Percentiles rank a stretch among this genome's conserved stretches.
Evolutionary conservation across 495 filamentous ascomycete genomes (phyloP).

Genomic region (Penicillium nucicola): DNA sequence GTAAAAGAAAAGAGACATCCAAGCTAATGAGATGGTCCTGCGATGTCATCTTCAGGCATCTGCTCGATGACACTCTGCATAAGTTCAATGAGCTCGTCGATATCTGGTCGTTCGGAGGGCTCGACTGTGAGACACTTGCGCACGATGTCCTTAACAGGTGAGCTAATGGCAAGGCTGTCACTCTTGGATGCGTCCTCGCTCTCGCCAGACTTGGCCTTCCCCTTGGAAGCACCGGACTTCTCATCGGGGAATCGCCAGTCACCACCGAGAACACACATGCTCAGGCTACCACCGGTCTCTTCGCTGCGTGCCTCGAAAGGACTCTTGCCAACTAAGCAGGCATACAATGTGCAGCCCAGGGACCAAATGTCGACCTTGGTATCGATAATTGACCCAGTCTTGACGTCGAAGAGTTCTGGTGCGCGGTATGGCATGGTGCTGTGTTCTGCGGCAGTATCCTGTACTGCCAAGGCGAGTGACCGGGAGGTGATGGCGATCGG

Average conservation of each 20-base stretch:
- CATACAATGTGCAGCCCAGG: conserved; percentile 92
- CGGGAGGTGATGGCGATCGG: conserved; percentile 92
- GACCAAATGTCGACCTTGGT: conserved; percentile 99
- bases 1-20: background rate
- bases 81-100: conserved; percentile 80
- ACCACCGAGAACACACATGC: conserved; percentile 84
- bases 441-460: conserved; percentile 93
- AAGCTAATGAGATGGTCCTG: conserved; percentile 24
- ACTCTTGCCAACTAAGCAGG: conserved; percentile 91
- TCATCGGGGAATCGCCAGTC: conserved; percentile 96
- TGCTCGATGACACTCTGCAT: conserved; percentile 71
- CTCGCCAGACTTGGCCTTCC: conserved; percentile 44
- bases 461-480: conserved; percentile 83
- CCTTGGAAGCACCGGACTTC: conserved; percentile 54
- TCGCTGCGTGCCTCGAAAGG: conserved; percentile 94
- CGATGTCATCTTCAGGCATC: conserved; percentile 62
- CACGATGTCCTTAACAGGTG: conserved; percentile 78
- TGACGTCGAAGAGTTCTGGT: conserved; percentile 96
- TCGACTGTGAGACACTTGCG: conserved; percentile 89
- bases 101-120: conserved; percentile 83
- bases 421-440: conserved; percentile 98
- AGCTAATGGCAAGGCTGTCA: conserved; percentile 54
- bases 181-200: conserved; percentile 25
- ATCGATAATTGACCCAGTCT: conserved; percentile 87
- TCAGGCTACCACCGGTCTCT: conserved; percentile 91